A percentile compares a stretch with the other conserved stretches of the same genome.
phyloP scores from a whole-genome alignment of 306 rosid genomes.

The Prunus campanulata region DNA sequence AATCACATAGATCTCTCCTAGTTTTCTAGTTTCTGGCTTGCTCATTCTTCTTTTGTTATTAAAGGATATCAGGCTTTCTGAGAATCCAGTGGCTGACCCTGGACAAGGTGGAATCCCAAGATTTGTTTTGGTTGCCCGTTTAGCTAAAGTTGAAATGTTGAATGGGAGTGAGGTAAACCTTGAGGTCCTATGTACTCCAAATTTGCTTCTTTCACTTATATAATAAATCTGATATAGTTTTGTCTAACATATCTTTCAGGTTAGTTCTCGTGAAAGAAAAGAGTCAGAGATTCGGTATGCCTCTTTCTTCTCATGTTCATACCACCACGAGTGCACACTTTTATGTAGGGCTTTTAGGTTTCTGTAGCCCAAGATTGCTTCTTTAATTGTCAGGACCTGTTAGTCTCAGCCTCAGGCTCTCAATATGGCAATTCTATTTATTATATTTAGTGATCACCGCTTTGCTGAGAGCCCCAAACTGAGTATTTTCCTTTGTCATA shows the following conservation, averaged over 20 bases:
- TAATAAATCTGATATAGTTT: constrained; percentile 13
- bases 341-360: background rate
- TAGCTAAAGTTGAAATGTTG: constrained; percentile 64
- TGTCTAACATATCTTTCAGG: constrained; percentile 42
- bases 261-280: constrained; percentile 81
- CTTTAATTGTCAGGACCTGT: background rate
- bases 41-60: constrained; percentile 24
- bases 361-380: background rate
- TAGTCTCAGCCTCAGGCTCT: background rate
- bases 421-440: background rate
- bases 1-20: background rate
- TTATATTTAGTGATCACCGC: background rate
- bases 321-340: background rate
- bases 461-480: background rate
- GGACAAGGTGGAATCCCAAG: constrained; percentile 71
- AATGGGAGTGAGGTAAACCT: constrained; percentile 87
- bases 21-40: constrained; percentile 18
- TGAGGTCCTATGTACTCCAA: constrained; percentile 13
- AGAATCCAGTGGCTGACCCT: constrained; percentile 78
- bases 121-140: constrained; percentile 73
- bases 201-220: constrained; percentile 14
- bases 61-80: constrained; percentile 88
- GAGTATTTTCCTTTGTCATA: background rate
- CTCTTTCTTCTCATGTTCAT: constrained; percentile 16
- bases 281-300: constrained; percentile 90